Evolutionary conservation across 257 asterid species (phyloP).

Genomic region (Fraxinus excelsior): DNA sequence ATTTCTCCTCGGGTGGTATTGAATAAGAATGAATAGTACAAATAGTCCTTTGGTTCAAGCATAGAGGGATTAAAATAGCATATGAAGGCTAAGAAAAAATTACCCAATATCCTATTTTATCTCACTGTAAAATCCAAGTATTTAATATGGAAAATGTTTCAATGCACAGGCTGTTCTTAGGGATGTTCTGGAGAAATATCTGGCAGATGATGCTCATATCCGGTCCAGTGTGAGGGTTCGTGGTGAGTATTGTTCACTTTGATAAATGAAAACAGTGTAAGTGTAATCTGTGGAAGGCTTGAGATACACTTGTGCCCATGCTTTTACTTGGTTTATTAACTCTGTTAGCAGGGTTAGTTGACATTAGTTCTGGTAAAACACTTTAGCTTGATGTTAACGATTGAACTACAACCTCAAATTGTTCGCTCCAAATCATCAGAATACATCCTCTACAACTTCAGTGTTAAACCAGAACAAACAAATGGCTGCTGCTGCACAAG

Average conservation of each 20-base stretch:
- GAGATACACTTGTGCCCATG: too few species aligned
- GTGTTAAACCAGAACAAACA: too few species aligned
- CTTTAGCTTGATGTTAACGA: too few species aligned
- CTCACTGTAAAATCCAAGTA: conserved; percentile 15
- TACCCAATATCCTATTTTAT: background rate
- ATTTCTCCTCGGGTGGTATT: background rate
- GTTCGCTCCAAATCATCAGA: too few species aligned
- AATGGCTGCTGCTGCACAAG: too few species aligned
- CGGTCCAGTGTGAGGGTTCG: conserved; percentile 94
- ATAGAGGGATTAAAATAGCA: background rate
- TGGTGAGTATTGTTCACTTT: conserved; percentile 60
- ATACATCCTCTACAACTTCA: too few species aligned
- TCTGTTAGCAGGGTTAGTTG: too few species aligned
- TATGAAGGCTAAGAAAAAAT: background rate
- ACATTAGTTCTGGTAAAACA: too few species aligned
- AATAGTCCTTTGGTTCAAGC: background rate
- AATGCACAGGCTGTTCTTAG: conserved; percentile 85
- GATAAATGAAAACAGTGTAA: too few species aligned
- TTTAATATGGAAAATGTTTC: conserved; percentile 18
- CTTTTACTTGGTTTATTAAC: too few species aligned
- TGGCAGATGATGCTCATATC: conserved; percentile 84
- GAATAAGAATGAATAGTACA: background rate
- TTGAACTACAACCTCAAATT: too few species aligned
- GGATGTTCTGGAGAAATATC: conserved; percentile 62
- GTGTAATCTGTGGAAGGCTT: too few species aligned